Evolutionary conservation across 2,329 filamentous ascomycete genomes (phyloP), one percentile per base, ranked within the genome.

Genomic region (Claviceps digitariae): DNA sequence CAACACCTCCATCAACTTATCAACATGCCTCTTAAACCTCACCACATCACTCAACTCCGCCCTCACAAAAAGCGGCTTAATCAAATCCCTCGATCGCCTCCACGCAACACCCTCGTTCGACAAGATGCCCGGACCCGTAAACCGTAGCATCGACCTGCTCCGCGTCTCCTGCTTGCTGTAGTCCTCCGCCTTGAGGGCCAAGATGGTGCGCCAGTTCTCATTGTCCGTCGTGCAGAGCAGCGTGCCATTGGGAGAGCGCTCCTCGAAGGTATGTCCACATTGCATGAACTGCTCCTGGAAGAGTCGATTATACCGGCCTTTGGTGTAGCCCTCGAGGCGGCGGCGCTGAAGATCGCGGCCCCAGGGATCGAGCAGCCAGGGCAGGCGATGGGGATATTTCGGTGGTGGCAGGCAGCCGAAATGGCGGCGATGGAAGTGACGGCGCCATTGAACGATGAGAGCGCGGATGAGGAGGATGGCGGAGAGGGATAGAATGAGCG

Each of bases 211-310:
- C 21, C 46, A 49, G 46, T 53, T 53, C 40, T 50, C 23, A 6
- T n/a, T 34, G 40, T 53, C 52, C 2, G 31, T 53, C 13, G 52
- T 53, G 38, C 45, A 48, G 15, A 53, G 21, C 15, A 34, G 31
- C n/a, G 36, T 49, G 15, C 52, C 47, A 2, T 23, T n/a, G 7
- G 52, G 17, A 1, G 52, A 53, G 9, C 52, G 52, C 43, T 53
- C 52, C 31, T 53, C 52, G 29, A 53, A 49, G 41, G 52, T 53
- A 10, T 36, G 47, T 3, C 52, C 52, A 41, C 47, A 50, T 10
- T 29, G 27, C 9, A 21, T 25, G 20, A 50, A 53, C 47, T 53
- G 46, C 47, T 50, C 27, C 17, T 9, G 27, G 13, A 34, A 50
- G 23, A 50, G 41, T 6, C 31, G 36, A 12, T 53, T 53, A 40